A percentile compares a stretch with the other conserved stretches of the same genome.
These are phyloP conservation scores for Aspergillus thermomutatus DNA, from an alignment of 2,329 filamentous ascomycete genomes.

Conservation along the genomic window DNA sequence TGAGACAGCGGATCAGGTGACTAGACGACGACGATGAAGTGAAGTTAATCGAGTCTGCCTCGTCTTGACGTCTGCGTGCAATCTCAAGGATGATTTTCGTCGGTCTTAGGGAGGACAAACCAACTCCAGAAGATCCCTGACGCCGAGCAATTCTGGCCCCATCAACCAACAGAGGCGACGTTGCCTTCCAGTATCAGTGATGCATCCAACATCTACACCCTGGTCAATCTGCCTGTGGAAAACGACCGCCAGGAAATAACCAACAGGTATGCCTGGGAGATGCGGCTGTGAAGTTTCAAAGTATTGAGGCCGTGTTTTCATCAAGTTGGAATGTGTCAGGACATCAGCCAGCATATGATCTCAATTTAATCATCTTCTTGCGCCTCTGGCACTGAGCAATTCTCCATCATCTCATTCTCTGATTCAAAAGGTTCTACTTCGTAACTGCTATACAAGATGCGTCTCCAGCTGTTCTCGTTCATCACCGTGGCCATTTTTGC, in stretches of 20 bases:
- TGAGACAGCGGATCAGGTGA: neutral
- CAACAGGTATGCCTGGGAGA: neutral
- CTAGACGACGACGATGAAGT: neutral
- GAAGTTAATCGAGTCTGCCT: neutral
- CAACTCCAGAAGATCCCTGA: neutral
- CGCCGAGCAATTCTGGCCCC: neutral
- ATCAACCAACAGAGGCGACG: neutral
- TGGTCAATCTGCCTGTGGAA: neutral
- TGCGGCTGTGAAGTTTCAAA: neutral
- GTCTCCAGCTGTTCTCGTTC: neutral
- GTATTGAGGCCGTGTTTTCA: too few species aligned
- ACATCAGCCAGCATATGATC: neutral
- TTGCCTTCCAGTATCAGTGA: neutral
- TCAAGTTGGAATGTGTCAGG: neutral
- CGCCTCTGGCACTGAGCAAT: neutral
- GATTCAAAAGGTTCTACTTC: neutral
- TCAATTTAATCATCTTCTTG: neutral
- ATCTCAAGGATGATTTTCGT: neutral
- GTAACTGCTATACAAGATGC: neutral
- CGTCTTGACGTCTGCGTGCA: neutral
- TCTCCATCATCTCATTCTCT: neutral
- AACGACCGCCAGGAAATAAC: neutral
- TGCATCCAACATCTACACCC: neutral
- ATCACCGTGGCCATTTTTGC: neutral
- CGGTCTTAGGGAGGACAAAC: neutral